Evolutionary conservation across 805 yeast species (phyloP).

Genomic region (Zygosaccharomyces bailii): DNA sequence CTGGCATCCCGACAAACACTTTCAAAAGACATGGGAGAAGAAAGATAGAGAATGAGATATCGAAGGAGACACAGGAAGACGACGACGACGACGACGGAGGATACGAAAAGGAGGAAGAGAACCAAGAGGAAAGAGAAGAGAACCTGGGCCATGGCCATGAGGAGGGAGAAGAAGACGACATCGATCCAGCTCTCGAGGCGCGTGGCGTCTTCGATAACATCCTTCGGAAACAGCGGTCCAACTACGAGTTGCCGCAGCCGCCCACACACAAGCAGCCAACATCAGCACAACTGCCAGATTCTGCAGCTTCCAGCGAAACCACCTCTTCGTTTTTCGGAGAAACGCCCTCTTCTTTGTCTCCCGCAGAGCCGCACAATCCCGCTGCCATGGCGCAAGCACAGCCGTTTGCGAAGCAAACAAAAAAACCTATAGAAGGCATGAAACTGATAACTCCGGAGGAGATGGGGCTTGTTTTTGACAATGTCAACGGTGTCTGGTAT

Average conservation of each 20-base stretch:
- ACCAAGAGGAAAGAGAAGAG: background rate
- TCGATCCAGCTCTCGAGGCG: conserved; percentile 32
- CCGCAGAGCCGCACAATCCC: conserved; percentile 8
- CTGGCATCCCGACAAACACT: conserved; percentile 30
- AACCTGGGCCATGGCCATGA: conserved; percentile 2
- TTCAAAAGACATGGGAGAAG: conserved; percentile 23
- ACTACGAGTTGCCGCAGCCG: conserved; percentile 12
- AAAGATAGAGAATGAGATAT: conserved; percentile 3
- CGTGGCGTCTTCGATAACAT: conserved; percentile 30
- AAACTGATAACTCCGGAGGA: conserved; percentile 29
- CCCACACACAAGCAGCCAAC: conserved; percentile 1
- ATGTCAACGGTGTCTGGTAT: conserved; percentile 29
- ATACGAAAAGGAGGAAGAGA: conserved; percentile 2
- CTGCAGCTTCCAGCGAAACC: conserved; percentile 8
- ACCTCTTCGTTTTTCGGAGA: conserved; percentile 16
- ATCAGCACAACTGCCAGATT: conserved; percentile 4
- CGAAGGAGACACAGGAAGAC: conserved; percentile 3
- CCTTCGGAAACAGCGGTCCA: conserved; percentile 24
- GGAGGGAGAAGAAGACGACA: conserved; percentile 20
- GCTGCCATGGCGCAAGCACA: conserved; percentile 7
- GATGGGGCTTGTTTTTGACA: conserved; percentile 27
- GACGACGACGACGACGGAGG: conserved; percentile 1
- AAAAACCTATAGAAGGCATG: conserved; percentile 6
- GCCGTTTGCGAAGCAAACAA: background rate
- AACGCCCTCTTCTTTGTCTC: conserved; percentile 16